These are phyloP conservation scores for Oryza rufipogon DNA, from an alignment of 176 grass and related monocot species.

Conservation along the genomic window DNA sequence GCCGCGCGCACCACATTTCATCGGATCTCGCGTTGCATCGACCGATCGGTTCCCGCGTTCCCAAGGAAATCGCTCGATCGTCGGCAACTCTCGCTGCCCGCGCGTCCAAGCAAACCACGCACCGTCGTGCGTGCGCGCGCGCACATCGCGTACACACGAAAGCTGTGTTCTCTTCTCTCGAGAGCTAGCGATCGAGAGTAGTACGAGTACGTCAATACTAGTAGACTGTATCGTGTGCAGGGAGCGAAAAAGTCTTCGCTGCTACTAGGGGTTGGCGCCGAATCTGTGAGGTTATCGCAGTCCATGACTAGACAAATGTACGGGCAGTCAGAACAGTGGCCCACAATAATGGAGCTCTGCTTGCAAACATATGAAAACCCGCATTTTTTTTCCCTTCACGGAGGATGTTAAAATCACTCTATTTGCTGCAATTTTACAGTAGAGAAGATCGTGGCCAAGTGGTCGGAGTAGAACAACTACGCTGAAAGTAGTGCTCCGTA, in stretches of 20 bases:
- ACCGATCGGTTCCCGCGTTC: conserved; percentile 40
- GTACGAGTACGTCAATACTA: not conserved
- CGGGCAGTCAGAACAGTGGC: not conserved
- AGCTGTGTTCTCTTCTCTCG: not conserved
- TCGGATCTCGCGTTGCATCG: conserved; percentile 48
- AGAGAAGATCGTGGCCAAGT: too few species aligned
- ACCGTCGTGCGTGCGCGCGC: not conserved
- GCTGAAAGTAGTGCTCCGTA: not conserved
- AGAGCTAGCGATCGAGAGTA: not conserved
- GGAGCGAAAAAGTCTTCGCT: conserved; percentile 42
- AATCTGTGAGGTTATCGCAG: conserved; percentile 42
- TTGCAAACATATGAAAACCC: not conserved
- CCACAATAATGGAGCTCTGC: not conserved
- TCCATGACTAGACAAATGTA: conserved; percentile 43
- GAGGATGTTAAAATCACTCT: not conserved
- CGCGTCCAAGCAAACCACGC: not conserved
- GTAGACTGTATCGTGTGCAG: conserved; percentile 23
- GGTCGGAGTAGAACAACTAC: not conserved
- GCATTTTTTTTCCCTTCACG: not conserved
- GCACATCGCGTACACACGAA: conserved; percentile 13
- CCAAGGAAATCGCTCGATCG: conserved; percentile 42
- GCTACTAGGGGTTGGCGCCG: conserved; percentile 42
- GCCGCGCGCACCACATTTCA: conserved; percentile 40
- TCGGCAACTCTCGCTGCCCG: not conserved
- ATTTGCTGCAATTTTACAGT: not conserved